Evolutionary conservation across 148 eudicot species (phyloP), one percentile per base, ranked within the genome.

Genomic region (Vaccinium vitisidaea): DNA sequence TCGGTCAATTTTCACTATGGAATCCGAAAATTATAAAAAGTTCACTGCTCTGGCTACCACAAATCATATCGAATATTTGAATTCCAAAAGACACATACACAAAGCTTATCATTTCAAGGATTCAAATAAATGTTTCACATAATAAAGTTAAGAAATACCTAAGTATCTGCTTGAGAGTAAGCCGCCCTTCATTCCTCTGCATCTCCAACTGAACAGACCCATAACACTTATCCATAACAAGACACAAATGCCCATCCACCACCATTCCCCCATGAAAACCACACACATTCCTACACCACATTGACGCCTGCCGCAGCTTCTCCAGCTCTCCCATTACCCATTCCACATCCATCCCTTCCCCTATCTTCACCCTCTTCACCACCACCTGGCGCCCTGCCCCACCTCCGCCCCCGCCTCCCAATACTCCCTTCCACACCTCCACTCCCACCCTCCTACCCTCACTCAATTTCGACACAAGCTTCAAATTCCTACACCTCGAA

Each of bases 261-360:
- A 89, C 90, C 0, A 81, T 82, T 21, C 83, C 91, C 36, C 98
- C 98, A 87, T 95, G 95, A 84, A 95, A 93, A n/a, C 88, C 86
- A 77, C 98, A 94, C n/a, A 95, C 98, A 91, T 93, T 94, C 89
- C 98, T 84, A 82, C 98, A 95, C 98, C 98, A 95, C 92, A 93
- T 92, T 0, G 98, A 89, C 4, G 87, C 78, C 84, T 90, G 88
- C 84, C 98, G 85, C 82, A 95, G 86, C 75, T 83, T 87, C 89
- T 95, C 98, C 65, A 95, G 89, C 86, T 93, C 91, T 2, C 79
- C 88, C 86, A 91, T 89, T 48, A 94, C 90, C 98, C 97, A 93
- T 79, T 83, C 93, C 83, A 89, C 90, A 84, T 95, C 98, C 86
- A 82, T 89, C 59, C 90, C 95, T 80, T 94, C 98, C 84, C 85